phyloP scores from a whole-genome alignment of 2,329 filamentous ascomycete species.

The Stagonosporopsis cucurbitacearum region DNA sequence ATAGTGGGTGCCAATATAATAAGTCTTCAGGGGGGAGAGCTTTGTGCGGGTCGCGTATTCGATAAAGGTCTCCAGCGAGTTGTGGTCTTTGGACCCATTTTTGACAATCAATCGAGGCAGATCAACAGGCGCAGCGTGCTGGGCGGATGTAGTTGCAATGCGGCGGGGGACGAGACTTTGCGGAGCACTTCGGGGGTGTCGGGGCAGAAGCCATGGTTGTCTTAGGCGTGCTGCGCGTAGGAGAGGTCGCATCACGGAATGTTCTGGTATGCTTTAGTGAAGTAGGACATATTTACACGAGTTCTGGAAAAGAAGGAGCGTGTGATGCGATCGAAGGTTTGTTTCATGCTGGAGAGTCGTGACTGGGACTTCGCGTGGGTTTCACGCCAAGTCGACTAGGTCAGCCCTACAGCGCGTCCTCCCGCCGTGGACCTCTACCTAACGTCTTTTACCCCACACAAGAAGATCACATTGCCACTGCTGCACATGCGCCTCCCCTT shows the following conservation, averaged over 20 bases:
- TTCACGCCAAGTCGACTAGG: conserved; percentile 32
- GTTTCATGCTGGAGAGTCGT: conserved; percentile 1
- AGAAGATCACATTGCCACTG: neutral
- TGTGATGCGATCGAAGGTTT: neutral
- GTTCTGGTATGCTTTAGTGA: neutral
- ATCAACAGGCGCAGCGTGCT: conserved; percentile 32
- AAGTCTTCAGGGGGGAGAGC: conserved; percentile 63
- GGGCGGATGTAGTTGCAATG: conserved; percentile 36
- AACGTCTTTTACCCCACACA: conserved; percentile 7
- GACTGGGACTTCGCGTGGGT: conserved; percentile 24
- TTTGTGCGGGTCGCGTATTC: conserved; percentile 65
- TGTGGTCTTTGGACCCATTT: conserved; percentile 58
- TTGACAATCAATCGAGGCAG: conserved; percentile 36
- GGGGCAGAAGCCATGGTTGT: conserved; percentile 24
- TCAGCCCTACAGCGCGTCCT: conserved; percentile 24
- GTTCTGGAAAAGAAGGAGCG: neutral
- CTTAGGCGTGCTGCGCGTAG: conserved; percentile 32
- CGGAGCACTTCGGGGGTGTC: conserved; percentile 31
- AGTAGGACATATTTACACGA: conserved; percentile 34
- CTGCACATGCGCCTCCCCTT: neutral
- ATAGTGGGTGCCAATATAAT: conserved; percentile 76
- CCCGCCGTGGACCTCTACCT: neutral
- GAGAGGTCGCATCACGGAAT: conserved; percentile 37
- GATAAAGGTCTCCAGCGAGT: conserved; percentile 69
- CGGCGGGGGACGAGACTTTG: conserved; percentile 35